Evolutionary conservation across 2,329 filamentous ascomycete species (phyloP), one percentile per base, ranked within the genome.

Genomic region (Pseudocercospora fuligena): DNA sequence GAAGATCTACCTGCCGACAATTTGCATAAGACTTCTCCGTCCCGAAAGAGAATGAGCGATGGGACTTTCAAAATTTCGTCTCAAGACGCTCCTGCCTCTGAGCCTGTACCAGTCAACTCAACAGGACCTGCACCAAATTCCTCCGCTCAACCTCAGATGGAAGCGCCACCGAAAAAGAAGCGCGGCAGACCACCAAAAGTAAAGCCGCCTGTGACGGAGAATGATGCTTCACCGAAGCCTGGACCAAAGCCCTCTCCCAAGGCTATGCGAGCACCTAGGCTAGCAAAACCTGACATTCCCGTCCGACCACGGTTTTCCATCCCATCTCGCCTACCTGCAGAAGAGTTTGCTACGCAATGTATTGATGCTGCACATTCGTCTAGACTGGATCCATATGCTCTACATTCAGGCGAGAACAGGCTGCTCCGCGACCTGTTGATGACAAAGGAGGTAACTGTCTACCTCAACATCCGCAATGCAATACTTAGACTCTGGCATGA

Each of bases 381-480:
- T 47, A 87, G 95, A 65, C 84, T 99, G 1, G 94, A 94, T 71
- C 94, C 95, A 0, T 98, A 95, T 79, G 89, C 91, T 11, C 82
- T 99, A 46, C 93, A 98, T 78, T 86, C 87, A 27, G 90, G 92
- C 69, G 95, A 99, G 79, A 94, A 97, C 76, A 83, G 86, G 66
- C 84, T 97, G 66, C 82, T 99, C 47, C 88, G 92, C 68, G 86
- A 92, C 68, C 90, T 96, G 73, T 88, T 99, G 72, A 97, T 91
- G 75, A 90, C 92, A 74, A 86, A 90, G 33, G 95, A 99, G 79
- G 93, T 97, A 71, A 97, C 94, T 2, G 92, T 93, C 12, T 99
- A 99, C 80, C 84, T 99, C 62, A 98, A 98, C 78, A 95, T 99
- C 69, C 88, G 95, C 73, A 99, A 99, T 78, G 92, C 93, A 16